Conservation (phyloP, 2,329 filamentous ascomycete genomes). For the Aquanectria penicillioides region DNA sequence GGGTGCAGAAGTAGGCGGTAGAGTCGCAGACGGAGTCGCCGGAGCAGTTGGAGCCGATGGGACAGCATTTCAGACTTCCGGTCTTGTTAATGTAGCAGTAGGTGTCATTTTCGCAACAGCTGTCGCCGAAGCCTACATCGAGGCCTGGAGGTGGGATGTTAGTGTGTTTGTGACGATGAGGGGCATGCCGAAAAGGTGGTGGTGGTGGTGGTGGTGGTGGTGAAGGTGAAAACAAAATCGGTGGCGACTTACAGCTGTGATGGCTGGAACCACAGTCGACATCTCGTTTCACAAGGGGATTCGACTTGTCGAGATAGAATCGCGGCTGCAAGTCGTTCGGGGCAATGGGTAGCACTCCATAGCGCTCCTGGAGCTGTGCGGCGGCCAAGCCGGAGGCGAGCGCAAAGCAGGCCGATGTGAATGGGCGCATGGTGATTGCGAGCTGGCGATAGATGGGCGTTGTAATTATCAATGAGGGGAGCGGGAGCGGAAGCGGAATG, state of each 20-base stretch:
- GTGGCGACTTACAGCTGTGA: conserved; percentile 45
- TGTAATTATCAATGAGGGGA: neutral
- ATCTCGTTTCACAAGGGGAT: conserved; percentile 42
- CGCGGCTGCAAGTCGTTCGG: conserved; percentile 44
- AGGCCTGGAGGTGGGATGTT: conserved; percentile 48
- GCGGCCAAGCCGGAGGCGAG: conserved; percentile 25
- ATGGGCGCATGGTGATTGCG: conserved; percentile 32
- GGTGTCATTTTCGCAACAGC: conserved; percentile 55
- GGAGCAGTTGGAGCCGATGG: conserved; percentile 53
- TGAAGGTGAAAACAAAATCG: neutral
- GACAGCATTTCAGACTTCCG: conserved; percentile 52
- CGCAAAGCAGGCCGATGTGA: neutral
- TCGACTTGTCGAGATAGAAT: conserved; percentile 42
- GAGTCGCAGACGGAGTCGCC: conserved; percentile 48
- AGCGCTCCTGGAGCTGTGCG: conserved; percentile 29
- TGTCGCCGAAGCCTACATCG: conserved; percentile 50
- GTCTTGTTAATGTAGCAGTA: conserved; percentile 57
- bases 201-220: neutral
- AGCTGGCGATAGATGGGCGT: too few species aligned
- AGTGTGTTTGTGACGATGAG: neutral
- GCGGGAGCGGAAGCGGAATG: neutral
- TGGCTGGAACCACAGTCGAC: conserved; percentile 39
- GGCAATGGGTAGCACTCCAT: conserved; percentile 33
- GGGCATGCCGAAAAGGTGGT: neutral
- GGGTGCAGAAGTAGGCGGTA: conserved; percentile 47